Conservation (phyloP, 257 asterid species). For the Nicotiana sylvestris region DNA sequence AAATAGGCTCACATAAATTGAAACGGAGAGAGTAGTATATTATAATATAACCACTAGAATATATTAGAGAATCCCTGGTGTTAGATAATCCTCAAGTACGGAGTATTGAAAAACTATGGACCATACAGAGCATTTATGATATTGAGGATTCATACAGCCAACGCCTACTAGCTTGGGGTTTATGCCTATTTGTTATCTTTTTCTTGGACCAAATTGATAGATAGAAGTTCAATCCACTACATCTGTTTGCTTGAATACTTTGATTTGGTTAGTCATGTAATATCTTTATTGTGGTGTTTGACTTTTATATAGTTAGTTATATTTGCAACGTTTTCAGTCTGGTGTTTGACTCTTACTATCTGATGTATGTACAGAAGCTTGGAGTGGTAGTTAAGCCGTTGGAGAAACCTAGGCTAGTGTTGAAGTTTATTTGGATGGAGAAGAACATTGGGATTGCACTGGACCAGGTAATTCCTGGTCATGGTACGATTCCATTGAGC, state of each 20-base stretch:
- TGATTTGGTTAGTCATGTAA: neutral
- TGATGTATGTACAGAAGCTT: conserved; percentile 25
- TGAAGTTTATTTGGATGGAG: conserved; percentile 45
- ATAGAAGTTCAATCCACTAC: neutral
- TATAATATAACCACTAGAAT: too few relatives aligned
- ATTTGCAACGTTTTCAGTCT: neutral
- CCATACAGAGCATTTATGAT: too few relatives aligned
- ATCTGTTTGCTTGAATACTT: neutral
- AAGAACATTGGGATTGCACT: conserved; percentile 41
- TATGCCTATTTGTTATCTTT: neutral
- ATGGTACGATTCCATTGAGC: conserved; percentile 43
- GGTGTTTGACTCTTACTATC: neutral
- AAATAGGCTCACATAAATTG: too few relatives aligned
- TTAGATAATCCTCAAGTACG: too few relatives aligned
- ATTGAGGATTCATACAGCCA: too few relatives aligned
- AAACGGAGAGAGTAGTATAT: too few relatives aligned
- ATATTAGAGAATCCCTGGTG: too few relatives aligned
- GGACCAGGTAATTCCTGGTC: conserved; percentile 43
- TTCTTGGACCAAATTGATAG: neutral
- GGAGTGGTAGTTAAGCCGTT: conserved; percentile 41
- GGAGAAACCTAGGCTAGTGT: conserved; percentile 39
- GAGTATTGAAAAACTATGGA: too few relatives aligned
- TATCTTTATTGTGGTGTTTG: neutral
- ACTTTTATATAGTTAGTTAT: neutral
- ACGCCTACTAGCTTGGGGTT: too few relatives aligned